Conservation (phyloP, 192 early-diverging fungal genomes). For the Coemansia sp. region DNA sequence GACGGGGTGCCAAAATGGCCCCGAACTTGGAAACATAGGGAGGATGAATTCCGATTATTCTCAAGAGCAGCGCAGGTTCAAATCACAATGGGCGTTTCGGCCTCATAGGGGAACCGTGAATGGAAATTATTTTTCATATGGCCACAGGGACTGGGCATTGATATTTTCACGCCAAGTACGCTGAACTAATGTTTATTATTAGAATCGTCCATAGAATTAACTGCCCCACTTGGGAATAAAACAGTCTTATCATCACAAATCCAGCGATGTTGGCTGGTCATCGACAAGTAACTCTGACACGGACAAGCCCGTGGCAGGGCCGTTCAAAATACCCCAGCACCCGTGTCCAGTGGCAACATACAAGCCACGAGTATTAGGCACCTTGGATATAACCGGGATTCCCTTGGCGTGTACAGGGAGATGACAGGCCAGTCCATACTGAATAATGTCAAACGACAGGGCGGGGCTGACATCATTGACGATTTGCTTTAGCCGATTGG, state of each 20-base stretch:
- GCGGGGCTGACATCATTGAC: slow-evolving; percentile 49
- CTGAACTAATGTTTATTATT: too few relatives aligned
- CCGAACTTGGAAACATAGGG: too few relatives aligned
- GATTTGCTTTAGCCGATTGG: slow-evolving; percentile 50
- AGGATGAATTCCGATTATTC: too few relatives aligned
- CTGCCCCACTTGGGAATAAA: too few relatives aligned
- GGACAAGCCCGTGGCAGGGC: slow-evolving; percentile 51
- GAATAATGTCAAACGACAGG: slow-evolving; percentile 43
- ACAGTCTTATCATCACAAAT: slow-evolving; percentile 27
- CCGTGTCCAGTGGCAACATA: slow-evolving; percentile 55
- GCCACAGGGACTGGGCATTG: too few relatives aligned
- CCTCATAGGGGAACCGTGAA: too few relatives aligned
- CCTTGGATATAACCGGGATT: slow-evolving; percentile 53
- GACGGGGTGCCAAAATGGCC: too few relatives aligned
- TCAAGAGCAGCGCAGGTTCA: too few relatives aligned
- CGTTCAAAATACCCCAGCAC: slow-evolving; percentile 58
- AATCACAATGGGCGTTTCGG: too few relatives aligned
- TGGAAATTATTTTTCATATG: too few relatives aligned
- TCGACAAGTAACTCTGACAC: slow-evolving; percentile 49
- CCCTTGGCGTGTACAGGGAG: slow-evolving; percentile 52
- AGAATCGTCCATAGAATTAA: too few relatives aligned
- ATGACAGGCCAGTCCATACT: slow-evolving; percentile 52
- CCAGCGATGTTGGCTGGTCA: slow-evolving; percentile 35
- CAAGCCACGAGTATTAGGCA: slow-evolving; percentile 41
- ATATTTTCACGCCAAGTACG: too few relatives aligned